Evolutionary conservation across 1,139 yeast genomes (phyloP).

Genomic region (Wickerhamiella infanticola): DNA sequence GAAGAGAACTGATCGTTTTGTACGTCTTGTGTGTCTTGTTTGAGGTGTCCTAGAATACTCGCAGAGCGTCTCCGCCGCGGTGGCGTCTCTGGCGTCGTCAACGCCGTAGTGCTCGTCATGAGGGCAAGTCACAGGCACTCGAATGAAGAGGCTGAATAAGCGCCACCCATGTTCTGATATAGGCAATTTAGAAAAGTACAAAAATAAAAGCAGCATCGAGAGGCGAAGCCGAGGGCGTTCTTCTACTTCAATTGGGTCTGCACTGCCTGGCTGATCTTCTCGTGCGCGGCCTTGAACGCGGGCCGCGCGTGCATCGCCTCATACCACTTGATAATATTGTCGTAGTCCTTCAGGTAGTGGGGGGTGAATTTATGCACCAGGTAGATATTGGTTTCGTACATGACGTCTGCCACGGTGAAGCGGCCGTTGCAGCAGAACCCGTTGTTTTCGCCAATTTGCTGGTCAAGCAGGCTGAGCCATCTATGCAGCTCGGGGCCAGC

Average conservation of each 20-base stretch:
- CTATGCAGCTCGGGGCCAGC: slow-evolving; percentile 11
- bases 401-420: slow-evolving; percentile 43
- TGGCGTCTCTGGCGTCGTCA: neutral
- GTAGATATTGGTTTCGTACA: slow-evolving; percentile 16
- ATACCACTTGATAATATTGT: neutral
- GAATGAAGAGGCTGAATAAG: no score
- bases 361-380: neutral
- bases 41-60: slow-evolving; percentile 61
- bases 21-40: slow-evolving; percentile 84
- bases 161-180: no score
- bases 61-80: slow-evolving; percentile 33
- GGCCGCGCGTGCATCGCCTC: neutral
- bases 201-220: no score
- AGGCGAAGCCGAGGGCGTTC: neutral
- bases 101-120: neutral
- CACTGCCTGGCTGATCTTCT: neutral
- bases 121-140: neutral
- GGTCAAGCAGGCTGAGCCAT: slow-evolving; percentile 24
- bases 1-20: slow-evolving; percentile 73
- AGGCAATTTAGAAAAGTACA: no score
- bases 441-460: slow-evolving; percentile 25
- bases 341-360: neutral
- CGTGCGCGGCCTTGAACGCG: neutral
- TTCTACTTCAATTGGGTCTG: neutral
- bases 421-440: slow-evolving; percentile 40